phyloP scores from a whole-genome alignment of 352 stramenopile genomes.

The Pythium aristosporum region DNA sequence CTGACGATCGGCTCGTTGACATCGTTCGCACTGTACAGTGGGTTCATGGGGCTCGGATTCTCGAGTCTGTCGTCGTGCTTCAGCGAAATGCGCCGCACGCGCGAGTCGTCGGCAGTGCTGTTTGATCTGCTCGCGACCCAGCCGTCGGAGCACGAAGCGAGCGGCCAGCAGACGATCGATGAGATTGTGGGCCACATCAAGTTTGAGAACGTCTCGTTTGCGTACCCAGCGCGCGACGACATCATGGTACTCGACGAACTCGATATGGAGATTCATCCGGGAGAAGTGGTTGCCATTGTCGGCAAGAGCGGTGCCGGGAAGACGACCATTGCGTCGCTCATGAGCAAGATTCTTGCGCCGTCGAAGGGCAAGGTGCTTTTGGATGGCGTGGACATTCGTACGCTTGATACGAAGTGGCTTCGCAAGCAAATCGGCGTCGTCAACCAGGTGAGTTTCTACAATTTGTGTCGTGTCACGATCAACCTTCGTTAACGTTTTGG shows the following conservation, averaged over 20 bases:
- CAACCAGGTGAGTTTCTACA: constrained; percentile 45
- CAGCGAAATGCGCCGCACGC: constrained; percentile 72
- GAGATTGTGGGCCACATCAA: constrained; percentile 60
- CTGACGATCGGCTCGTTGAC: constrained; percentile 90
- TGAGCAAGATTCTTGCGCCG: constrained; percentile 76
- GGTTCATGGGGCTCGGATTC: constrained; percentile 90
- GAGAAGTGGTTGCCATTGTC: constrained; percentile 85
- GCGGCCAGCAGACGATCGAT: constrained; percentile 45
- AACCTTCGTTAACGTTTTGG: not conserved
- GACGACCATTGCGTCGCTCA: constrained; percentile 74
- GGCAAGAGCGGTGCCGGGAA: constrained; percentile 85
- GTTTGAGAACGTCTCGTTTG: constrained; percentile 83
- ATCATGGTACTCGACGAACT: constrained; percentile 62
- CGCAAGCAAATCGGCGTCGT: constrained; percentile 88
- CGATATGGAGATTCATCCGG: constrained; percentile 67
- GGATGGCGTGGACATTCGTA: constrained; percentile 70
- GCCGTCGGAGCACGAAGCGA: constrained; percentile 28
- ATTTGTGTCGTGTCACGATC: not conserved
- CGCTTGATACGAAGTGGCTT: constrained; percentile 67
- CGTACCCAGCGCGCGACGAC: constrained; percentile 80
- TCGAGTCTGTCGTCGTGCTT: constrained; percentile 84
- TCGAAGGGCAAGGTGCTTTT: constrained; percentile 58
- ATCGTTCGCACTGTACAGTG: constrained; percentile 90
- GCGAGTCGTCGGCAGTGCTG: constrained; percentile 70
- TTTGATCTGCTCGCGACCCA: constrained; percentile 61